phyloP scores from a whole-genome alignment of 2,329 filamentous ascomycete genomes.

The Pseudogymnoascus sp. region DNA sequence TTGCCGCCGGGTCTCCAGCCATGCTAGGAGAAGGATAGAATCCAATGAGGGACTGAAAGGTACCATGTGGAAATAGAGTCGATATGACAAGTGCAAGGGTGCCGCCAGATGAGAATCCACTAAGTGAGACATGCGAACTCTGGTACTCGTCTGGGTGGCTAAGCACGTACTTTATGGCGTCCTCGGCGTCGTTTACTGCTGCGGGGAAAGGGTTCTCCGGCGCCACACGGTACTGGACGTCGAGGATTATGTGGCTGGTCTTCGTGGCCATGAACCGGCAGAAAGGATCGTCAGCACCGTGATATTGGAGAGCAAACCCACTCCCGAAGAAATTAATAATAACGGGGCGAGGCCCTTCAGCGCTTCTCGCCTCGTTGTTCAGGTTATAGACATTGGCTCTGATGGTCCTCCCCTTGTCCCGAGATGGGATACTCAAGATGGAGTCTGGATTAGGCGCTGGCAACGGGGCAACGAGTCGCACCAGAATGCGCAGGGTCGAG shows the following conservation, averaged over 20 bases:
- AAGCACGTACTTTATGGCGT: conserved; percentile 28
- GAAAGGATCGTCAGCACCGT: conserved; percentile 33
- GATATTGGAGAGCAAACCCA: conserved; percentile 29
- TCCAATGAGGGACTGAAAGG: conserved; percentile 39
- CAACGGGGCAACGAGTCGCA: conserved; percentile 8
- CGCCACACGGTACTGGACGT: conserved; percentile 30
- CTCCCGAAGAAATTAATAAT: conserved; percentile 30
- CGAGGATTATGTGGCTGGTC: conserved; percentile 24
- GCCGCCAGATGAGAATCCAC: conserved; percentile 38
- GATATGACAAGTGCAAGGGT: conserved; percentile 30
- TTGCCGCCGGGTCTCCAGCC: conserved; percentile 23
- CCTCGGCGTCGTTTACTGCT: conserved; percentile 29
- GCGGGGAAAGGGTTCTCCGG: conserved; percentile 31
- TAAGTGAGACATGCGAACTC: conserved; percentile 38
- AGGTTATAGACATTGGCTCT: not conserved
- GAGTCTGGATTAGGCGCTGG: conserved; percentile 11
- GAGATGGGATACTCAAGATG: conserved; percentile 12
- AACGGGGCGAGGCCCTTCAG: conserved; percentile 19
- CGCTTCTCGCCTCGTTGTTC: not conserved
- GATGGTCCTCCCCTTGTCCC: conserved; percentile 12
- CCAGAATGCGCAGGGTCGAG: conserved; percentile 11
- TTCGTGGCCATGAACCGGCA: conserved; percentile 28
- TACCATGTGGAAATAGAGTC: conserved; percentile 35
- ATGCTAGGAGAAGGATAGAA: conserved; percentile 36
- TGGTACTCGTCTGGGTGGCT: conserved; percentile 26